A percentile compares a stretch with the other conserved stretches of the same genome.
These are phyloP conservation scores for Phlebiopsis flavidoalba DNA, from an alignment of 768 basidiomycete species.

Conservation along the genomic window DNA sequence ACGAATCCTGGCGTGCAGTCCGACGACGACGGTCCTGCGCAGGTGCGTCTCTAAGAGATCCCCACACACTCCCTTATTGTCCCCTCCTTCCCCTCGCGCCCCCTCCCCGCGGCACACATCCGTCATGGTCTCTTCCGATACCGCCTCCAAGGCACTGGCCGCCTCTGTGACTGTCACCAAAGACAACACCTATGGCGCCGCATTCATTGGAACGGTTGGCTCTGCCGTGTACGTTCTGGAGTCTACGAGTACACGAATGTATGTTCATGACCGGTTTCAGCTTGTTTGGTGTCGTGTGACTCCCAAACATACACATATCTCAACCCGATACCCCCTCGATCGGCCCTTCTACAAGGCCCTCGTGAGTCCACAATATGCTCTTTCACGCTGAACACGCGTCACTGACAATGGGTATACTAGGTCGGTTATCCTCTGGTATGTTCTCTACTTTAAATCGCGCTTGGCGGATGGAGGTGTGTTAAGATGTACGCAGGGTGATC, in stretches of 20 bases:
- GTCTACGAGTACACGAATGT: neutral
- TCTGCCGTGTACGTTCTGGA: slow-evolving; percentile 31
- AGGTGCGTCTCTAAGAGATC: neutral
- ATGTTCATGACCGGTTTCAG: slow-evolving; percentile 18
- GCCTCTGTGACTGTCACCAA: slow-evolving; percentile 16
- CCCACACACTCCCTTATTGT: slow-evolving; percentile 11
- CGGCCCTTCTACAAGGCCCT: slow-evolving; percentile 42
- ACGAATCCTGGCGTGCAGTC: neutral
- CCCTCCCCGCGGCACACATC: neutral
- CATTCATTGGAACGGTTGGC: slow-evolving; percentile 52
- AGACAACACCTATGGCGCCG: slow-evolving; percentile 53
- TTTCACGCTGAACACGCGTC: neutral
- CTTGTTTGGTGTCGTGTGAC: slow-evolving; percentile 46
- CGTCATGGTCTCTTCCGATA: neutral
- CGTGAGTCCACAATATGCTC: slow-evolving; percentile 31
- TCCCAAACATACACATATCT: slow-evolving; percentile 55
- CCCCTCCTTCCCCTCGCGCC: neutral
- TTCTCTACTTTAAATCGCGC: neutral
- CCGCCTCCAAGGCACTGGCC: neutral
- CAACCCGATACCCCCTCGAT: slow-evolving; percentile 49
- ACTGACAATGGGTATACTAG: slow-evolving; percentile 14
- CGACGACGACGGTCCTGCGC: neutral
- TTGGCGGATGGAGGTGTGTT: neutral
- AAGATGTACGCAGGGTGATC: slow-evolving; percentile 32
- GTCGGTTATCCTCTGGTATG: slow-evolving; percentile 30